phyloP scores from a whole-genome alignment of 257 asterid genomes.

The Salvia miltiorrhiza region DNA sequence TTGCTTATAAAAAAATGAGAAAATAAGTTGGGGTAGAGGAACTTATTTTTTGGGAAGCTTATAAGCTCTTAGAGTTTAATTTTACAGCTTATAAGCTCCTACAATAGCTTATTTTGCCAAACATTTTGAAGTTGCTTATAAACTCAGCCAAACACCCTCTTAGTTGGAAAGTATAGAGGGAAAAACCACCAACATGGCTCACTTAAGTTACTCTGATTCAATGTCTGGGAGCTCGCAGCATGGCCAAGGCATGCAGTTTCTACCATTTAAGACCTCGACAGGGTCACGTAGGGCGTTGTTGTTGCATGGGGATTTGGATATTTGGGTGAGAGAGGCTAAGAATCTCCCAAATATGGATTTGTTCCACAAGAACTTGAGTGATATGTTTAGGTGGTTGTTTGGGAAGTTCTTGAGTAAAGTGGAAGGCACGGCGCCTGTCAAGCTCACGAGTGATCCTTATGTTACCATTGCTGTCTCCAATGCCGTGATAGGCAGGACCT shows the following conservation, averaged over 20 bases:
- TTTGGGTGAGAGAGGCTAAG: conserved; percentile 65
- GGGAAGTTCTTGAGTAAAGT: conserved; percentile 43
- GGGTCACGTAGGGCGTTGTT: conserved; percentile 53
- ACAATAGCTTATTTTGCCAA: too few relatives aligned
- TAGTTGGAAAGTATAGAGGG: not conserved
- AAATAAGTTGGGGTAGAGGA: too few relatives aligned
- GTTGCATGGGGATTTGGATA: conserved; percentile 80
- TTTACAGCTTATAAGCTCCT: too few relatives aligned
- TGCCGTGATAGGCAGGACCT: conserved; percentile 76
- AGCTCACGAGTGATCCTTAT: conserved; percentile 79
- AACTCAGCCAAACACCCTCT: too few relatives aligned
- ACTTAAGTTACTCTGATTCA: conserved; percentile 49
- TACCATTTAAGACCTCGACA: conserved; percentile 59
- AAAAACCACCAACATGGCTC: conserved; percentile 42
- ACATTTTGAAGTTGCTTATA: too few relatives aligned
- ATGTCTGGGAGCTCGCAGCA: conserved; percentile 57
- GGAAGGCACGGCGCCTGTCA: conserved; percentile 36
- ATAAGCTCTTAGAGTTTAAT: too few relatives aligned
- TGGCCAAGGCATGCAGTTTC: conserved; percentile 60
- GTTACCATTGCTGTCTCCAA: conserved; percentile 62
- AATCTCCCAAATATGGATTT: conserved; percentile 84
- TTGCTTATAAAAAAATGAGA: too few relatives aligned
- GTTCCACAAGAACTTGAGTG: conserved; percentile 63
- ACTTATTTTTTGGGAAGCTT: too few relatives aligned
- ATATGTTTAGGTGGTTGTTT: conserved; percentile 47